Evolutionary conservation across 345 rosid genomes (phyloP).

Genomic region (Reutealis trisperma): DNA sequence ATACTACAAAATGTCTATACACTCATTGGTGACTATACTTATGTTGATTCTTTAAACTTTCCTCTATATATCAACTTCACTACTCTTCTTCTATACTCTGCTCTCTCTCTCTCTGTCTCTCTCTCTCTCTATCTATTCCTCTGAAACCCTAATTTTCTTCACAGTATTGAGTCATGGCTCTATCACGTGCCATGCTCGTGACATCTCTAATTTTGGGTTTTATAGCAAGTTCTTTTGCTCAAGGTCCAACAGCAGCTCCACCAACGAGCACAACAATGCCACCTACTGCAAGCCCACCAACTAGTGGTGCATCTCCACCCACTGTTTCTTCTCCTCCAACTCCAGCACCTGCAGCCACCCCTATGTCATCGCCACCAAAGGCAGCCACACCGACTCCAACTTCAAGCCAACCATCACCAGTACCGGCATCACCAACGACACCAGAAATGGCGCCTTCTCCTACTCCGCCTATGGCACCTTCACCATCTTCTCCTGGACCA

Average conservation of each 20-base stretch:
- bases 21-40: neutral
- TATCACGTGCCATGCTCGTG: slow-evolving; percentile 37
- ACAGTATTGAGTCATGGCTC: slow-evolving; percentile 31
- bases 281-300: slow-evolving; percentile 9
- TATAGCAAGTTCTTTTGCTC: slow-evolving; percentile 32
- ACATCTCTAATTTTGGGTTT: slow-evolving; percentile 22
- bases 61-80: slow-evolving; percentile 25
- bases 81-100: neutral
- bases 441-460: neutral
- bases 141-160: neutral
- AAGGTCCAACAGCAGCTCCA: slow-evolving; percentile 29
- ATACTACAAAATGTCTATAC: slow-evolving; percentile 20
- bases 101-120: neutral
- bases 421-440: neutral
- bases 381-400: slow-evolving; percentile 12
- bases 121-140: neutral
- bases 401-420: neutral
- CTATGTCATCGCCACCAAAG: neutral
- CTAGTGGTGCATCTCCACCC: slow-evolving; percentile 5
- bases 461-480: slow-evolving; percentile 2
- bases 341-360: slow-evolving; percentile 1
- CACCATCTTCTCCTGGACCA: neutral
- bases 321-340: neutral
- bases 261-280: slow-evolving; percentile 13
- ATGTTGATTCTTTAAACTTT: neutral